phyloP scores from a whole-genome alignment of 768 basidiomycete genomes.

The Suillus alpinus region DNA sequence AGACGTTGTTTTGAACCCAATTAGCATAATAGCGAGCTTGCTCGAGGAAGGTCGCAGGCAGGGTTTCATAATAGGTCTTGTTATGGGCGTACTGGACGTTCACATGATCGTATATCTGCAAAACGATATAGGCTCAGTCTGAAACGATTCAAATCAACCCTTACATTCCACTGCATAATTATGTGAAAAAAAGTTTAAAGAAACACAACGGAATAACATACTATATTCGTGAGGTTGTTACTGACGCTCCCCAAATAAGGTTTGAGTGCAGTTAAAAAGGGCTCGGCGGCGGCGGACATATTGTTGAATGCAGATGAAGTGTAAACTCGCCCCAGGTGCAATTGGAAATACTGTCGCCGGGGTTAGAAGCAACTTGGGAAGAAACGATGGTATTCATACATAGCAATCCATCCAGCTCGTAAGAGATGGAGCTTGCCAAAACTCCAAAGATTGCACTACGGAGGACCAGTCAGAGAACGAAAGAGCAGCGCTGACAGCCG shows the following conservation, averaged over 20 bases:
- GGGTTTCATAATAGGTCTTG: slow-evolving; percentile 24
- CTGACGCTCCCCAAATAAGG: slow-evolving; percentile 65
- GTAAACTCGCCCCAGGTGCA: slow-evolving; percentile 37
- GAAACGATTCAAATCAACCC: not conserved
- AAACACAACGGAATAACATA: slow-evolving; percentile 29
- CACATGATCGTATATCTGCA: slow-evolving; percentile 35
- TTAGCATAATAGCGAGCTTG: slow-evolving; percentile 36
- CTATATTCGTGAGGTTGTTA: slow-evolving; percentile 58
- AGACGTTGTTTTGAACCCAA: slow-evolving; percentile 40
- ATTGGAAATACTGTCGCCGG: slow-evolving; percentile 1
- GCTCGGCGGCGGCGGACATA: slow-evolving; percentile 47
- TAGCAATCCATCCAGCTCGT: slow-evolving; percentile 68
- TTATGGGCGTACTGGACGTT: slow-evolving; percentile 41
- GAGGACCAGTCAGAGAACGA: not conserved
- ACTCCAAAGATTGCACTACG: slow-evolving; percentile 45
- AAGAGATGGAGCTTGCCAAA: slow-evolving; percentile 48
- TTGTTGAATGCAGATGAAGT: slow-evolving; percentile 57
- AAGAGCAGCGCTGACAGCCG: not conserved
- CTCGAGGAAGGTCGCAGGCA: slow-evolving; percentile 23
- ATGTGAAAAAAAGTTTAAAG: not conserved
- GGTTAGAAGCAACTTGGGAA: not conserved
- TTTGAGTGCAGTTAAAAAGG: slow-evolving; percentile 57
- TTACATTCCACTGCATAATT: not conserved
- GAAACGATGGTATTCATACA: slow-evolving; percentile 18
- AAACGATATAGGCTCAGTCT: not conserved